Evolutionary conservation across 441 rosid genomes (phyloP).

Genomic region (Pelargonium fulgidum): DNA sequence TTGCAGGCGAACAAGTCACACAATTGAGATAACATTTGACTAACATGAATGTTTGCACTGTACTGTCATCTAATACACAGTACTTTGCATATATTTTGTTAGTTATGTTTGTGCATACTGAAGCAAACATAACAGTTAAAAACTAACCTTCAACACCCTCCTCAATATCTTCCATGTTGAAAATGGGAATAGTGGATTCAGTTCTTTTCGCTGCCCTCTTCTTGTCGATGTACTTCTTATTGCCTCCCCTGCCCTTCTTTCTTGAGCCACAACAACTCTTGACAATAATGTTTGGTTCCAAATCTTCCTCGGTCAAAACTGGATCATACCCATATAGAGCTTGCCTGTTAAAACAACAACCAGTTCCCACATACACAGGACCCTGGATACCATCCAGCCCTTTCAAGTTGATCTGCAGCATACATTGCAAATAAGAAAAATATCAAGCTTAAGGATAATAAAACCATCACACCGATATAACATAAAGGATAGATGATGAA

Average conservation of each 20-base stretch:
- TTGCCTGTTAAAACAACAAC: conserved; percentile 92
- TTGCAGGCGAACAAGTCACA: too few species aligned
- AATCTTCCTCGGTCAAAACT: conserved; percentile 56
- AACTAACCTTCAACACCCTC: conserved; percentile 94
- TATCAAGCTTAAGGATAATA: background rate
- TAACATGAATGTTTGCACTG: too few species aligned
- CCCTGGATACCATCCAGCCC: conserved; percentile 97
- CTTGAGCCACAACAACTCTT: conserved; percentile 58
- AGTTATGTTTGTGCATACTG: too few species aligned
- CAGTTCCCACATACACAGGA: conserved; percentile 95
- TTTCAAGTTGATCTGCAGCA: conserved; percentile 81
- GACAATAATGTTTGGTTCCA: conserved; percentile 65
- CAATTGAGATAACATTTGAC: too few species aligned
- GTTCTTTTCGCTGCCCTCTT: conserved; percentile 48
- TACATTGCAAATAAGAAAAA: background rate
- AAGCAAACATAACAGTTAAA: background rate
- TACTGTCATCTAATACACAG: too few species aligned
- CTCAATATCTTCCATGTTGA: conserved; percentile 96
- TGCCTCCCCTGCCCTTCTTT: conserved; percentile 48
- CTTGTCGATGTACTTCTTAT: conserved; percentile 44
- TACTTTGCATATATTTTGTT: too few species aligned
- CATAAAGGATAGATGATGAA: background rate
- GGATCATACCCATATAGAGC: conserved; percentile 94
- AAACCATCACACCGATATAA: background rate
- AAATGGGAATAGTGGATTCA: conserved; percentile 47